Conservation (phyloP, 805 yeast genomes). For the Saccharomycopsis fibuligera region DNA sequence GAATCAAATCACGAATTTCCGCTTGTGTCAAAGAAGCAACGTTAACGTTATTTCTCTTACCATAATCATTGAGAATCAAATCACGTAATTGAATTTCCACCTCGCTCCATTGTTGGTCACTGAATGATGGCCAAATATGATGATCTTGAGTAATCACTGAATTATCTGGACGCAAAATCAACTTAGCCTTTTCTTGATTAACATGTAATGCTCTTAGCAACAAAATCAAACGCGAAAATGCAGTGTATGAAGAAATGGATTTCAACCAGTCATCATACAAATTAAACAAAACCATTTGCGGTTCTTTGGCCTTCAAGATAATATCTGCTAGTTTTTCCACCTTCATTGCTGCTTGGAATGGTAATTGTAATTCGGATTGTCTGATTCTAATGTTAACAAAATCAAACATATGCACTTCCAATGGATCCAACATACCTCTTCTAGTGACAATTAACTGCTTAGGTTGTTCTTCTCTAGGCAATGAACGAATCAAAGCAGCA, state of each 20-base stretch:
- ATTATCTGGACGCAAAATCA: constrained; percentile 70
- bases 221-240: constrained; percentile 81
- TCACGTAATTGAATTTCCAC: constrained; percentile 87
- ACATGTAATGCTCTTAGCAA: constrained; percentile 78
- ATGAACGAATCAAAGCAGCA: constrained; percentile 79
- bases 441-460: constrained; percentile 85
- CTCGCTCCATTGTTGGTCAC: constrained; percentile 85
- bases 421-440: constrained; percentile 86
- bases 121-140: constrained; percentile 90
- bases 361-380: constrained; percentile 82
- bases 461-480: constrained; percentile 93
- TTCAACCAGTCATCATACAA: constrained; percentile 93
- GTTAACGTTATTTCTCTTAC: constrained; percentile 78
- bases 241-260: constrained; percentile 80
- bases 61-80: constrained; percentile 77
- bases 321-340: constrained; percentile 73
- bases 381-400: constrained; percentile 88
- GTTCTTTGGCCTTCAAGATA: constrained; percentile 82
- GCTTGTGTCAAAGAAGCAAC: constrained; percentile 84
- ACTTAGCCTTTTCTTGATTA: constrained; percentile 67
- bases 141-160: constrained; percentile 63
- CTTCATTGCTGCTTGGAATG: constrained; percentile 81
- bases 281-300: constrained; percentile 86
- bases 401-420: constrained; percentile 95
- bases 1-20: constrained; percentile 86